These are phyloP conservation scores for Phylloporus sp. DNA, from an alignment of 768 basidiomycete genomes.

Conservation along the genomic window DNA sequence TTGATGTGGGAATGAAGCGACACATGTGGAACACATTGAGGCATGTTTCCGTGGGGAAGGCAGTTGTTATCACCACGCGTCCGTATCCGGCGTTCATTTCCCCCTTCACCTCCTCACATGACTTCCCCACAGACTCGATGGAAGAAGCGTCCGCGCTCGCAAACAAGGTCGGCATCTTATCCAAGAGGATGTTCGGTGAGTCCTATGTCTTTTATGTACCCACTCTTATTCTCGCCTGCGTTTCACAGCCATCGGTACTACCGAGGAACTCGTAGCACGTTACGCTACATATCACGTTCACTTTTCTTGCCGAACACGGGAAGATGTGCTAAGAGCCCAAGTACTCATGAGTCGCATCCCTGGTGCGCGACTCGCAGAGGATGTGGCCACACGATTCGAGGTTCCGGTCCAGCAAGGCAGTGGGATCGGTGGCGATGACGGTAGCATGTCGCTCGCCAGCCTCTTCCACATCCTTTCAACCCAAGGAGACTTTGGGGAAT, in stretches of 20 bases:
- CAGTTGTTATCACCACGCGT: constrained; percentile 72
- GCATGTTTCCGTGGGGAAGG: constrained; percentile 62
- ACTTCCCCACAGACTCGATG: constrained; percentile 57
- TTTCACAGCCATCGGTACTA: constrained; percentile 59
- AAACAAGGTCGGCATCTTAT: constrained; percentile 74
- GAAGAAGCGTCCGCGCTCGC: constrained; percentile 80
- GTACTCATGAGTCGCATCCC: constrained; percentile 59
- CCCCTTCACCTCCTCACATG: not conserved
- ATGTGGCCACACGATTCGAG: constrained; percentile 73
- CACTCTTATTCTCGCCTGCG: not conserved
- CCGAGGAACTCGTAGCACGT: constrained; percentile 56
- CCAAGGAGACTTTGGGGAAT: constrained; percentile 55
- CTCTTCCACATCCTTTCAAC: constrained; percentile 56
- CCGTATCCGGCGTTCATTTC: constrained; percentile 24
- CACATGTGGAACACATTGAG: constrained; percentile 78
- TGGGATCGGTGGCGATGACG: not conserved
- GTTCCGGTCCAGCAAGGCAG: constrained; percentile 45
- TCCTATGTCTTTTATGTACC: not conserved
- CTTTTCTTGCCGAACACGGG: constrained; percentile 61
- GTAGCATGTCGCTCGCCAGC: constrained; percentile 47
- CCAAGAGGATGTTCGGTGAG: constrained; percentile 64
- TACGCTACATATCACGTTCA: constrained; percentile 78
- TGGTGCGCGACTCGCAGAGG: constrained; percentile 62
- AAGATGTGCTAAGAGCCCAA: constrained; percentile 55
- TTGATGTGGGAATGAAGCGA: constrained; percentile 79